A percentile compares a stretch with the other conserved stretches of the same genome.
These are phyloP conservation scores for Neocatenulostroma microsporum DNA, from an alignment of 2,329 filamentous ascomycete species.

Conservation along the genomic window DNA sequence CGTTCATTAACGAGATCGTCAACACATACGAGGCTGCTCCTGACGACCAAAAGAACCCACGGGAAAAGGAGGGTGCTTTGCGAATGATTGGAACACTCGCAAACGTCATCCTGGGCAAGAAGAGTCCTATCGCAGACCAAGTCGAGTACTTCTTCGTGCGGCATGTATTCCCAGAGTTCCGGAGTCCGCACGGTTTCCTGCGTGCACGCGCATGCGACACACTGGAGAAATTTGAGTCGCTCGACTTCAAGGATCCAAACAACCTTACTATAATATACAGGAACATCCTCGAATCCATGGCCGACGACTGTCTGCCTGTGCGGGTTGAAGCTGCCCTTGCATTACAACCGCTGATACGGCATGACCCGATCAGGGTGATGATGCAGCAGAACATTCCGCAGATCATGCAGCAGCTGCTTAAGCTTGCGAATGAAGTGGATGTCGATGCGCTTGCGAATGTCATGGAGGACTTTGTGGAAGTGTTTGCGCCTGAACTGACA, in stretches of 20 bases:
- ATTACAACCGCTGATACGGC: slow-evolving; percentile 88
- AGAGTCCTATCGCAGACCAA: slow-evolving; percentile 94
- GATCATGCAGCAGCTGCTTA: slow-evolving; percentile 98
- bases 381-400: slow-evolving; percentile 98
- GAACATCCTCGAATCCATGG: slow-evolving; percentile 95
- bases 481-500: slow-evolving; percentile 93
- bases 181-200: slow-evolving; percentile 83
- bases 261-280: slow-evolving; percentile 95
- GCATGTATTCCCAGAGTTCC: slow-evolving; percentile 97
- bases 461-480: slow-evolving; percentile 99
- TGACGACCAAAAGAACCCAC: slow-evolving; percentile 83
- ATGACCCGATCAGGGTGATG: slow-evolving; percentile 84
- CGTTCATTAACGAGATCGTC: slow-evolving; percentile 90
- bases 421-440: slow-evolving; percentile 94
- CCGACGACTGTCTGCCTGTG: slow-evolving; percentile 85
- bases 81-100: slow-evolving; percentile 95
- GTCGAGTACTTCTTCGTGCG: slow-evolving; percentile 98
- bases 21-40: slow-evolving; percentile 81
- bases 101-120: slow-evolving; percentile 91
- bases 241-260: slow-evolving; percentile 93
- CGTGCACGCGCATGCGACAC: slow-evolving; percentile 94
- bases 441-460: slow-evolving; percentile 96
- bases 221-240: slow-evolving; percentile 93
- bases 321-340: slow-evolving; percentile 90
- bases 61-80: slow-evolving; percentile 92